Percentiles rank a stretch among this genome's conserved stretches.
phyloP scores from a whole-genome alignment of 2,329 filamentous ascomycete species.

The Neospermospora avenae region DNA sequence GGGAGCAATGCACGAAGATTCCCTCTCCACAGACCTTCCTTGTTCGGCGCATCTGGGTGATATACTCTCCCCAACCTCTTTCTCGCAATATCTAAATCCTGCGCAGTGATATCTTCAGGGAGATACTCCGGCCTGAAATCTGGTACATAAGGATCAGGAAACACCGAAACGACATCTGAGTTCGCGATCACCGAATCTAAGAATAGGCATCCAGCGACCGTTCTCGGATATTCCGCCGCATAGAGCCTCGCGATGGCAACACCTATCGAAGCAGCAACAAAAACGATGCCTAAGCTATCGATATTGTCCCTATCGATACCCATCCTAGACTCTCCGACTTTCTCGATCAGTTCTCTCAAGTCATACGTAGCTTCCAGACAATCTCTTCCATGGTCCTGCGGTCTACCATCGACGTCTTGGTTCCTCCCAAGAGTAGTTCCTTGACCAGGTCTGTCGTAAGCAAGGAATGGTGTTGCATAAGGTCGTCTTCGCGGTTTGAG shows the following conservation, averaged over 20 bases:
- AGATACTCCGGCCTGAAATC: background rate
- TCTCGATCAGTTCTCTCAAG: constrained; percentile 23
- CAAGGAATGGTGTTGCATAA: constrained; percentile 28
- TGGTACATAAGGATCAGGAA: constrained; percentile 27
- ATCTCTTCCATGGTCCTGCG: constrained; percentile 26
- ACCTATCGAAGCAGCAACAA: constrained; percentile 31
- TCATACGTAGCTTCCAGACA: constrained; percentile 23
- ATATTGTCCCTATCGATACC: background rate
- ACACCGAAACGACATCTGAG: constrained; percentile 24
- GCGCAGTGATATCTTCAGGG: background rate
- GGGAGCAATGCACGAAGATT: constrained; percentile 26
- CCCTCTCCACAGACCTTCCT: constrained; percentile 28
- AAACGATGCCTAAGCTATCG: constrained; percentile 17
- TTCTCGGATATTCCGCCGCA: constrained; percentile 28
- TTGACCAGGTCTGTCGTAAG: constrained; percentile 27
- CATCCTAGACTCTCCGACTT: constrained; percentile 8
- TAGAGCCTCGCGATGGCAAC: constrained; percentile 32
- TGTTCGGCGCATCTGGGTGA: constrained; percentile 13
- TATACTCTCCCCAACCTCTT: constrained; percentile 18
- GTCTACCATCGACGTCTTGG: constrained; percentile 21
- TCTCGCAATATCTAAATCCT: background rate
- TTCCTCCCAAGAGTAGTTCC: constrained; percentile 3
- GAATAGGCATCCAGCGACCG: constrained; percentile 28
- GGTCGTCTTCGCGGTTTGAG: constrained; percentile 17
- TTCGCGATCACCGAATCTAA: constrained; percentile 32